These are phyloP conservation scores for Fusarium sarcochroum DNA, from an alignment of 2,329 filamentous ascomycete genomes.

Conservation along the genomic window DNA sequence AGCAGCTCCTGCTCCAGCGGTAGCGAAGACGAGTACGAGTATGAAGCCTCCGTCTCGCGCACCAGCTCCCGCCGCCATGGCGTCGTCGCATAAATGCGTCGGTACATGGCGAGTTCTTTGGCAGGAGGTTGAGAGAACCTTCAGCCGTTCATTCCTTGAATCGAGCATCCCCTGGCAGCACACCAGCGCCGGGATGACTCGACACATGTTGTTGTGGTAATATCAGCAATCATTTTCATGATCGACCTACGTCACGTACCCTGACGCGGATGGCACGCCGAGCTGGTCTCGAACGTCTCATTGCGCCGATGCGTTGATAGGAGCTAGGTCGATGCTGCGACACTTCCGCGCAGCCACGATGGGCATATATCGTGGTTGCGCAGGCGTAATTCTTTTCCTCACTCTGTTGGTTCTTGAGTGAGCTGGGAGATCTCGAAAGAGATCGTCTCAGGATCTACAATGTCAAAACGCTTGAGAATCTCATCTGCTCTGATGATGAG, in stretches of 20 bases:
- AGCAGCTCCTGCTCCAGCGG: slow-evolving; percentile 78
- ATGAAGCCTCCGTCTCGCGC: slow-evolving; percentile 61
- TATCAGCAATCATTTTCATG: slow-evolving; percentile 48
- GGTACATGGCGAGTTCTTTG: slow-evolving; percentile 42
- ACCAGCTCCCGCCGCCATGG: slow-evolving; percentile 74
- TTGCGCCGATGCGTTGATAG: slow-evolving; percentile 46
- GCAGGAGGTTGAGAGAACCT: slow-evolving; percentile 49
- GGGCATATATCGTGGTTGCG: slow-evolving; percentile 46
- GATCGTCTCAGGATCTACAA: slow-evolving; percentile 29
- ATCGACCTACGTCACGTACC: slow-evolving; percentile 49
- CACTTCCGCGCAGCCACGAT: slow-evolving; percentile 56
- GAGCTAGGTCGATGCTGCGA: slow-evolving; percentile 69
- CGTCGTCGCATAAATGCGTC: slow-evolving; percentile 62
- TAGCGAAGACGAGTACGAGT: slow-evolving; percentile 67
- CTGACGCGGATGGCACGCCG: slow-evolving; percentile 54
- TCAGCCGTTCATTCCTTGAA: slow-evolving; percentile 55
- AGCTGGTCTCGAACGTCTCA: slow-evolving; percentile 61
- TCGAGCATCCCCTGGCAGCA: slow-evolving; percentile 46
- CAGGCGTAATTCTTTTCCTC: slow-evolving; percentile 46
- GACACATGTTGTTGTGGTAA: slow-evolving; percentile 50
- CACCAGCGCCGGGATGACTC: slow-evolving; percentile 50
- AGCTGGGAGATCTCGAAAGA: slow-evolving; percentile 37
- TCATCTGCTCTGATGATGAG: slow-evolving; percentile 37
- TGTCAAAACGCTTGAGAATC: slow-evolving; percentile 45
- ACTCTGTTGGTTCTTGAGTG: slow-evolving; percentile 52